Evolutionary conservation across 805 yeast genomes (phyloP), one percentile per base, ranked within the genome.

Genomic region (Candida boleticola): DNA sequence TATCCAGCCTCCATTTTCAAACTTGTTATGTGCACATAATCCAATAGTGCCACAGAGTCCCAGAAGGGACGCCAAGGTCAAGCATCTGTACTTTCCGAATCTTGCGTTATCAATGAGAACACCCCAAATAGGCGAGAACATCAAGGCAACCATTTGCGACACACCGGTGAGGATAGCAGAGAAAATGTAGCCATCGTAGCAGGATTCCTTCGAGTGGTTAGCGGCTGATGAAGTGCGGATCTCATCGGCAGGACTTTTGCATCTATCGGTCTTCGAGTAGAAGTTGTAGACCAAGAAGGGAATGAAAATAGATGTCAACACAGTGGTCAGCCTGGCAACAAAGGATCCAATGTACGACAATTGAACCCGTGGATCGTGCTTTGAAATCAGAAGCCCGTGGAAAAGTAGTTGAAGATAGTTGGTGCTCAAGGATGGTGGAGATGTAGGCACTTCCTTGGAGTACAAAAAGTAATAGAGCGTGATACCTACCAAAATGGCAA

Each of bases 161-260:
- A 82, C 73, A 6, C 92, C 92, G 0, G 85, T 76, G 23, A 84
- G 61, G 33, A 84, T 80, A 1, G 89, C 86, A 14, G 88, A 77
- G 44, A 76, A 73, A 6, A 81, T 67, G 48, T 79, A 82, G 0
- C 85, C 88, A 30, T 81, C 83, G 39, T 74, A 73, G 52, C 89
- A 83, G 19, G 61, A 64, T 17, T 55, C 70, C 54, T 52, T 64
- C 29, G 52, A 53, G 4, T 61, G 58, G 21, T 42, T 40, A 4
- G 52, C 51, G 11, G 38, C 43, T 6, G 49, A 46, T 14, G 41
- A 35, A 13, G 30, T 14, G 11, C 27, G 10, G 13, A 29, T 29
- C 41, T 53, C 71, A 46, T 48, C 40, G 30, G 60, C 64, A 1
- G 58, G 48, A 7, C 42, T 41, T 1, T 63, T 51, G 54, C 89